Evolutionary conservation across 2,329 filamentous ascomycete genomes (phyloP).

Genomic region (Mycosphaerella sp.): DNA sequence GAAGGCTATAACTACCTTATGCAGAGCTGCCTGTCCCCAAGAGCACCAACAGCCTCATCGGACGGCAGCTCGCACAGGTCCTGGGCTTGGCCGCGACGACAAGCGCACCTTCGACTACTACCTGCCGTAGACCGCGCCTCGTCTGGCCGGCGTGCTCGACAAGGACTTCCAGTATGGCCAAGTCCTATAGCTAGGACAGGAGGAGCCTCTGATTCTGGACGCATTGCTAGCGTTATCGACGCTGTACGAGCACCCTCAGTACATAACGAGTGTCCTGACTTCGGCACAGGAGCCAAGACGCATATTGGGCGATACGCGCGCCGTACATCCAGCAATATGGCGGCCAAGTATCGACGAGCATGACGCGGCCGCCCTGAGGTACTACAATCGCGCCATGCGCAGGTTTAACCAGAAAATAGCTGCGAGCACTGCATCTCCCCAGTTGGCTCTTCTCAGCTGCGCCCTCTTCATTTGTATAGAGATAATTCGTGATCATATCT

Average conservation of each 20-base stretch:
- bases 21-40: conserved; percentile 40
- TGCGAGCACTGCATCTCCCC: conserved; percentile 12
- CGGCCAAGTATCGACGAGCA: conserved; percentile 11
- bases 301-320: neutral
- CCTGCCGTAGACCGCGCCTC: conserved; percentile 19
- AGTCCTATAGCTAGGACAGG: conserved; percentile 25
- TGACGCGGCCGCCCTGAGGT: conserved; percentile 17
- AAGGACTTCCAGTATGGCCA: conserved; percentile 27
- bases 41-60: neutral
- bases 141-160: conserved; percentile 19
- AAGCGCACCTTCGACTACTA: conserved; percentile 22
- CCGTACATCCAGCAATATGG: conserved; percentile 4
- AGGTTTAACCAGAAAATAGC: conserved; percentile 12
- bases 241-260: conserved; percentile 23
- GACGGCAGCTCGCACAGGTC: conserved; percentile 5
- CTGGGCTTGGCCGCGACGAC: conserved; percentile 9
- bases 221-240: conserved; percentile 23
- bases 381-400: conserved; percentile 27
- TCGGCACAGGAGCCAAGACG: neutral
- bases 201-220: conserved; percentile 22
- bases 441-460: conserved; percentile 25
- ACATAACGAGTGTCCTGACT: conserved; percentile 14
- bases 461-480: conserved; percentile 29
- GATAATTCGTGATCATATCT: conserved; percentile 24
- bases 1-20: conserved; percentile 36